Evolutionary conservation across 441 rosid genomes (phyloP), one percentile per base, ranked within the genome.

Genomic region (Raphanus hybrid): DNA sequence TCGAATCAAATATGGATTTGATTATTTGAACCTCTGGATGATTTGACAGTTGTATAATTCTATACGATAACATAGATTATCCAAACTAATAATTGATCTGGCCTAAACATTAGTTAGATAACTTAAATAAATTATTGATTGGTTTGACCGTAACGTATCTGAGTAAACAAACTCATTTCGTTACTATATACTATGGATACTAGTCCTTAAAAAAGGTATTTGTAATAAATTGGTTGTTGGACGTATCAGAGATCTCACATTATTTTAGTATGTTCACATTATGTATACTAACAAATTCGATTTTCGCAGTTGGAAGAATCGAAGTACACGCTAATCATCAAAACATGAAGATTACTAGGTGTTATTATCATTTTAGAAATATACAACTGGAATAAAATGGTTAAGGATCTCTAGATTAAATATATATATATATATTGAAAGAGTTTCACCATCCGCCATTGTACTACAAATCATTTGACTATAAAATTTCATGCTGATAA

Each of bases 41-140:
- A 77, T 64, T 43, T 77, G 80, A 77, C 72, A 77, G 72, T 57
- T 10, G 15, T 34, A 11, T 20, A 12, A 9, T n/a, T 8, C 43
- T 41, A 43, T 39, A 70, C 16, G 37, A 64, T 77, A 27, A 70
- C 15, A 70, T 52, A 69, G 34, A 70, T 70, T 29, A 37, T 39
- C 71, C 12, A 0, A 16, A 64, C 16, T 64, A 50, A 70, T 71
- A 18, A 15, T 54, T 77, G 71, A 64, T 76, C 41, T n/a, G 23
- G 32, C 26, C 26, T 15, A 8, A 39, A 37, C 12, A 11, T 5
- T 69, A 23, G 37, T 50, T 43, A 29, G 50, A 70, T 70, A 54
- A 15, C 58, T 15, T 54, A 23, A 23, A 1, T 1, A 23, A 23
- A 23, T 23, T 23, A 23, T 23, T 23, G 2, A 23, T 23, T 23